Conservation (phyloP, 768 basidiomycete genomes). For the Boletus patriciae region DNA sequence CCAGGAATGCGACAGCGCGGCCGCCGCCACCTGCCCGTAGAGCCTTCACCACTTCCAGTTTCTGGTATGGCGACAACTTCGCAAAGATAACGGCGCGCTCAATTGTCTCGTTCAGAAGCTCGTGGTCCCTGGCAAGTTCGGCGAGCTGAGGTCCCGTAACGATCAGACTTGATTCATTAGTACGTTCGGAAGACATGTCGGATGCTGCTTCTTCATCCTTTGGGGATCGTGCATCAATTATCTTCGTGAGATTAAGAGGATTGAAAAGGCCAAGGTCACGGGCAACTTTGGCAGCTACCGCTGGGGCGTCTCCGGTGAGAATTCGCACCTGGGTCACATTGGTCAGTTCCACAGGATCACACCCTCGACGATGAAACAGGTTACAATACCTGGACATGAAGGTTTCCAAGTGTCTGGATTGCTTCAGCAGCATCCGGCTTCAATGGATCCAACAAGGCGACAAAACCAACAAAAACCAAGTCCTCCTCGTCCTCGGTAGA, state of each 20-base stretch:
- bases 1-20: slow-evolving; percentile 33
- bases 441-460: slow-evolving; percentile 32
- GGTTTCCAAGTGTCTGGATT: slow-evolving; percentile 27
- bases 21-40: slow-evolving; percentile 25
- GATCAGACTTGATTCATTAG: slow-evolving; percentile 27
- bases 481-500: slow-evolving; percentile 29
- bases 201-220: slow-evolving; percentile 31
- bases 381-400: slow-evolving; percentile 31
- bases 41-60: slow-evolving; percentile 35
- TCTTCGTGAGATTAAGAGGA: slow-evolving; percentile 16
- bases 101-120: slow-evolving; percentile 28
- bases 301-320: slow-evolving; percentile 36
- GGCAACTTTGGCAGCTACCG: slow-evolving; percentile 39
- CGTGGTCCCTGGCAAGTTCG: slow-evolving; percentile 29
- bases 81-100: slow-evolving; percentile 35
- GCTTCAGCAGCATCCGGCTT: slow-evolving; percentile 35
- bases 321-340: slow-evolving; percentile 30
- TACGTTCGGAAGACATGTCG: neutral
- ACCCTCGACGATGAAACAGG: neutral
- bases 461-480: slow-evolving; percentile 31
- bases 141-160: slow-evolving; percentile 31
- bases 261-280: slow-evolving; percentile 37
- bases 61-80: slow-evolving; percentile 35
- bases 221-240: neutral
- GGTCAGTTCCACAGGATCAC: slow-evolving; percentile 4